Conservation (phyloP, 2,329 filamentous ascomycete genomes). For the Colletotrichum chlorophyti region DNA sequence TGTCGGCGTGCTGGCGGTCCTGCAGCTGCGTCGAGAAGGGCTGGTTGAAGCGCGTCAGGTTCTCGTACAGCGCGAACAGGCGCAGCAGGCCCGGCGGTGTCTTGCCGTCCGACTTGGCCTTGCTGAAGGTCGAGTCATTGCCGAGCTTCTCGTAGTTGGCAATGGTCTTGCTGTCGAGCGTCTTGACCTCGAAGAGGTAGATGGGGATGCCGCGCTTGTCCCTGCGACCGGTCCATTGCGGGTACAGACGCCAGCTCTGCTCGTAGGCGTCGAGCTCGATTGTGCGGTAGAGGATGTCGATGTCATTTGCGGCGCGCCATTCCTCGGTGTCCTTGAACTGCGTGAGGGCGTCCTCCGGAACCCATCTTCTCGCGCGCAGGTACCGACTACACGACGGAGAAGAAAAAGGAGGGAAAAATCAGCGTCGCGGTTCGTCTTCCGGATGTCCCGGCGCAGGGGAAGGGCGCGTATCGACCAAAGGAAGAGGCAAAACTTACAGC, state of each 20-base stretch:
- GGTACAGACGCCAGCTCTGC: slow-evolving; percentile 81
- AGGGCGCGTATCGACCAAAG: background rate
- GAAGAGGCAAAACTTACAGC: slow-evolving; percentile 57
- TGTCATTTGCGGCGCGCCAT: slow-evolving; percentile 81
- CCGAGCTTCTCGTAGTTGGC: slow-evolving; percentile 75
- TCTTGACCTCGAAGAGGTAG: slow-evolving; percentile 87
- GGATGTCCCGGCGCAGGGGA: background rate
- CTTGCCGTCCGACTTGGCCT: slow-evolving; percentile 70
- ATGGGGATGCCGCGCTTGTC: slow-evolving; percentile 91
- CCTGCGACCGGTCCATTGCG: slow-evolving; percentile 92
- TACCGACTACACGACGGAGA: slow-evolving; percentile 73
- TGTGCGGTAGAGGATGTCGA: slow-evolving; percentile 82
- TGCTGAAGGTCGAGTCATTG: slow-evolving; percentile 61
- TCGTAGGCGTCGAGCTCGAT: slow-evolving; percentile 89
- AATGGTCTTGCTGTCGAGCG: slow-evolving; percentile 84
- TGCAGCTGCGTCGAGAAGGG: slow-evolving; percentile 81
- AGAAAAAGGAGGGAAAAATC: background rate
- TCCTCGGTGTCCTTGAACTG: slow-evolving; percentile 91
- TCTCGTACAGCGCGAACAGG: slow-evolving; percentile 93
- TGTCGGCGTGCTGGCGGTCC: slow-evolving; percentile 74
- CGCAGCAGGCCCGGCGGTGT: slow-evolving; percentile 79
- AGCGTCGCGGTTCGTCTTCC: slow-evolving; percentile 1
- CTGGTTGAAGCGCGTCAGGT: slow-evolving; percentile 85
- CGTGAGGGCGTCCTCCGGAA: slow-evolving; percentile 75
- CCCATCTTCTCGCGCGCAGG: slow-evolving; percentile 83